Percentiles rank a stretch among this genome's conserved stretches.
Evolutionary conservation across 331 rosid species (phyloP).

Genomic region (Acacia pycnantha): DNA sequence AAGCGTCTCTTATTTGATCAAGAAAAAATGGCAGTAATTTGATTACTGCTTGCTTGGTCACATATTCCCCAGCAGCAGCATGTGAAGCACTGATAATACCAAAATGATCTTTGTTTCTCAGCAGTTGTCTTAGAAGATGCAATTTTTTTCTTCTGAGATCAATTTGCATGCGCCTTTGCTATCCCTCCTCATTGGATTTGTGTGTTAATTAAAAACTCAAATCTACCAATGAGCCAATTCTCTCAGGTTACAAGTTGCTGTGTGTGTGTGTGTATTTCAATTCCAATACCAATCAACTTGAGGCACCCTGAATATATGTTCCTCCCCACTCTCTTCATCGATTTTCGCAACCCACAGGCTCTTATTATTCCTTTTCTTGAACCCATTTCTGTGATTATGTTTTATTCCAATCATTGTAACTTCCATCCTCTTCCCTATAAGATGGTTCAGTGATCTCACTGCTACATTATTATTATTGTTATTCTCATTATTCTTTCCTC

Average conservation of each 20-base stretch:
- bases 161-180: neutral
- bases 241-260: neutral
- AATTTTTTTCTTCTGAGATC: neutral
- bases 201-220: neutral
- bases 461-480: neutral
- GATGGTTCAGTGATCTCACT: slow-evolving; percentile 52
- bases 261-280: neutral
- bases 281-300: slow-evolving; percentile 18
- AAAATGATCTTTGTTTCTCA: neutral
- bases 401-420: slow-evolving; percentile 43
- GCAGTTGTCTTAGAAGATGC: neutral
- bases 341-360: slow-evolving; percentile 60
- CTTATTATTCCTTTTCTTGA: slow-evolving; percentile 29
- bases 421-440: slow-evolving; percentile 58
- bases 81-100: neutral
- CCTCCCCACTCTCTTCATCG: slow-evolving; percentile 74
- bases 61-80: neutral
- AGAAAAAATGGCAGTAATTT: neutral
- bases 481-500: slow-evolving; percentile 36
- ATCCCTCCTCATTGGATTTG: neutral
- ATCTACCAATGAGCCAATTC: neutral
- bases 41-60: neutral
- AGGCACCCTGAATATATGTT: slow-evolving; percentile 61
- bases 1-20: neutral
- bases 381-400: neutral